These are phyloP conservation scores for Podaxis sp. DNA, from an alignment of 768 basidiomycete species.

Conservation along the genomic window DNA sequence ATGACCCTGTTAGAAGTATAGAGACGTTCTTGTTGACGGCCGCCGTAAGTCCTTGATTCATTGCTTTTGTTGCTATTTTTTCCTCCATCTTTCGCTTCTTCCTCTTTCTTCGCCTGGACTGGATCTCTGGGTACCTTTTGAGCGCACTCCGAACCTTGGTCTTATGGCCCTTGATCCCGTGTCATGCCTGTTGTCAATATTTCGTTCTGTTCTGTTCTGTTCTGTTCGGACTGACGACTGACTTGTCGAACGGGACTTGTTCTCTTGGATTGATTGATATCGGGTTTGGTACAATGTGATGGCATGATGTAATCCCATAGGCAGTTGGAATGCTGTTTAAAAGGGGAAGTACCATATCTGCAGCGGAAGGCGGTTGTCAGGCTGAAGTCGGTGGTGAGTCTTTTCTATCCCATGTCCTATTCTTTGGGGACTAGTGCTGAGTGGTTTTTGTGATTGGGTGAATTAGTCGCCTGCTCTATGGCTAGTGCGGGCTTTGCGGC, in stretches of 20 bases:
- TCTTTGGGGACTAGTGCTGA: not conserved
- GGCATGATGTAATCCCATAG: constrained; percentile 26
- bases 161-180: too few relatives aligned
- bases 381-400: constrained; percentile 84
- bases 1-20: constrained; percentile 85
- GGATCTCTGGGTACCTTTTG: not conserved
- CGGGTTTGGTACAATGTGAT: not conserved
- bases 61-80: not conserved
- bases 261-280: constrained; percentile 5
- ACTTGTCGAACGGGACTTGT: not conserved
- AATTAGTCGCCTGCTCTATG: constrained; percentile 88
- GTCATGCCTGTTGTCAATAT: too few relatives aligned
- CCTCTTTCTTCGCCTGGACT: not conserved
- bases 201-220: too few relatives aligned
- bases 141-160: not conserved
- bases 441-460: not conserved
- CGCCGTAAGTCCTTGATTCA: constrained; percentile 43
- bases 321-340: constrained; percentile 96
- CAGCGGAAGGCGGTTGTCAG: constrained; percentile 93
- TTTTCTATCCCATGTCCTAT: constrained; percentile 11
- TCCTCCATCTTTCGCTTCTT: not conserved
- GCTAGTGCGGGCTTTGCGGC: constrained; percentile 92
- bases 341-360: constrained; percentile 93
- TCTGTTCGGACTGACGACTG: not conserved
- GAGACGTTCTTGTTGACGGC: constrained; percentile 90